Evolutionary conservation across 441 rosid species (phyloP), one percentile per base, ranked within the genome.

Genomic region (Biscutella auriculata): DNA sequence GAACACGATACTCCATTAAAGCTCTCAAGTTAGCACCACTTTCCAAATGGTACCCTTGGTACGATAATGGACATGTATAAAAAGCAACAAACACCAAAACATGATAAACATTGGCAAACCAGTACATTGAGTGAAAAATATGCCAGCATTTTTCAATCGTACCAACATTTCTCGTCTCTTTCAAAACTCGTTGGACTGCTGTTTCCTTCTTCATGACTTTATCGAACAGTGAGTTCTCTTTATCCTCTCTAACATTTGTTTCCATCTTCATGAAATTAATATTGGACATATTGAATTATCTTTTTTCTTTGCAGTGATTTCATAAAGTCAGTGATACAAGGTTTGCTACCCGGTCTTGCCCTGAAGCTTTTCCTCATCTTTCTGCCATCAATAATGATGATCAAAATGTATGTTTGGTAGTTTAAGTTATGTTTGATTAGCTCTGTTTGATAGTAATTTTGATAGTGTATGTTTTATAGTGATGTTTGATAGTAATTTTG

Each of bases 91-190:
- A n/a, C n/a, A n/a, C n/a, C n/a, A n/a, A n/a, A n/a, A n/a, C n/a
- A n/a, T n/a, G n/a, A n/a, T n/a, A n/a, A n/a, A n/a, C n/a, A n/a
- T n/a, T n/a, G n/a, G n/a, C n/a, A n/a, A n/a, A n/a, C n/a, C n/a
- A n/a, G n/a, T n/a, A n/a, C n/a, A n/a, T n/a, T n/a, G n/a, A n/a
- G n/a, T n/a, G n/a, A n/a, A n/a, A n/a, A n/a, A n/a, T n/a, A n/a
- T n/a, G n/a, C n/a, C n/a, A n/a, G n/a, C n/a, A n/a, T n/a, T n/a
- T n/a, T n/a, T n/a, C n/a, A 4, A 80, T 84, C 55, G 78, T 90
- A 94, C 97, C 97, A 17, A 96, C 97, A 16, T 87, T 97, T 34
- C 89, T 94, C 73, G 99, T 90, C 61, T 94, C 97, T 8, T 94
- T 94, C 61, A 90, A 79, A 76, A 81, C 87, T 37, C 84, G 94